These are phyloP conservation scores for Beta lomatogona DNA, from an alignment of 179 eudicot genomes.

Conservation along the genomic window DNA sequence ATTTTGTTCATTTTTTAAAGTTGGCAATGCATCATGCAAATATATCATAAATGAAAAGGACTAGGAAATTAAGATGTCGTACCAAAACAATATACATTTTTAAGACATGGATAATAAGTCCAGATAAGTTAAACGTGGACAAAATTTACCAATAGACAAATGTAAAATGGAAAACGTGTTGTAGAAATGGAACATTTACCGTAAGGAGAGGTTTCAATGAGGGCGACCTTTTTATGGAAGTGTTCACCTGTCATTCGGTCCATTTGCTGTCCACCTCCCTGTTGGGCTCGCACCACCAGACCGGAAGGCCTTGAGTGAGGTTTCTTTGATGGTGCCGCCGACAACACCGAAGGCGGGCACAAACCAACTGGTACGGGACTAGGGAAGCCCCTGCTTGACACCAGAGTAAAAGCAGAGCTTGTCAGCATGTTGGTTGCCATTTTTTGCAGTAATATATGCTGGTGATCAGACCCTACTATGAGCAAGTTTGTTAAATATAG, in stretches of 20 bases:
- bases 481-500: neutral
- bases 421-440: neutral
- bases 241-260: slow-evolving; percentile 5
- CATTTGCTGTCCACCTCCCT: neutral
- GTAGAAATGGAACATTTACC: neutral
- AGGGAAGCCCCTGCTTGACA: neutral
- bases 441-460: too few relatives aligned
- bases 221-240: slow-evolving; percentile 13
- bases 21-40: too few relatives aligned
- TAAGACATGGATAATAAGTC: too few relatives aligned
- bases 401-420: neutral
- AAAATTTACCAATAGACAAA: neutral
- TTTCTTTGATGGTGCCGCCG: neutral
- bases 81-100: too few relatives aligned
- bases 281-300: slow-evolving; percentile 15
- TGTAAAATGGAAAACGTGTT: neutral
- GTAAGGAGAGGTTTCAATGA: slow-evolving; percentile 10
- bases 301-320: neutral
- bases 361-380: neutral
- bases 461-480: neutral
- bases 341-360: neutral
- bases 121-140: too few relatives aligned
- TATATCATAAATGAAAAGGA: too few relatives aligned
- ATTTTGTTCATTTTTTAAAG: too few relatives aligned
- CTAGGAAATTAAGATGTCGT: too few relatives aligned